Percentiles rank a stretch among this genome's conserved stretches.
These are phyloP conservation scores for Aphanomyces astaci DNA, from an alignment of 352 stramenopile species.

Conservation along the genomic window DNA sequence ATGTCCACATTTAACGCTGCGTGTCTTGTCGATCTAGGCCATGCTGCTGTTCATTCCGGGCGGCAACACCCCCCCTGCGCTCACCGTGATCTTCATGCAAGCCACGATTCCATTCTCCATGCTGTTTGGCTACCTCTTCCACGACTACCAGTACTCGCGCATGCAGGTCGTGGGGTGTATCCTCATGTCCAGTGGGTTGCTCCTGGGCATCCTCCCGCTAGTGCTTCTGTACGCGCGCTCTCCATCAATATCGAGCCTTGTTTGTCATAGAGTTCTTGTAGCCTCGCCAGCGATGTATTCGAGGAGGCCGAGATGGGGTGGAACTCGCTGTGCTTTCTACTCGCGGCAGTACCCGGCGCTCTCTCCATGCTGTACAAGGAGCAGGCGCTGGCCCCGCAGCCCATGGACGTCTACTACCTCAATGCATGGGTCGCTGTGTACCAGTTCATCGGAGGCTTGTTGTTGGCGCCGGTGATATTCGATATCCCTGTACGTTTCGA, in stretches of 20 bases:
- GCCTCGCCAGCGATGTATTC: conserved; percentile 48
- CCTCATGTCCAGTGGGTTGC: conserved; percentile 52
- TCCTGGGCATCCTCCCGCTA: conserved; percentile 68
- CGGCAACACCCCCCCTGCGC: conserved; percentile 69
- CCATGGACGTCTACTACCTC: conserved; percentile 82
- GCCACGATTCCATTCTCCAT: conserved; percentile 66
- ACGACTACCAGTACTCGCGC: conserved; percentile 50
- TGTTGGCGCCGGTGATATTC: conserved; percentile 74
- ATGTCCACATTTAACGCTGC: neutral
- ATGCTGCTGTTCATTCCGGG: conserved; percentile 80
- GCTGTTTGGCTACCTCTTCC: conserved; percentile 30
- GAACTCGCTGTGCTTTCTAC: conserved; percentile 78
- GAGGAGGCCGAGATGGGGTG: conserved; percentile 68
- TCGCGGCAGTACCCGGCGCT: conserved; percentile 62
- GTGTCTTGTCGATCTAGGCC: too few relatives aligned
- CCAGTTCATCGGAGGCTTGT: conserved; percentile 75
- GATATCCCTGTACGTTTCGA: conserved; percentile 47
- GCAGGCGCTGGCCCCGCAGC: conserved; percentile 62
- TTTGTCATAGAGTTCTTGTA: conserved; percentile 25
- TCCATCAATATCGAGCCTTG: neutral
- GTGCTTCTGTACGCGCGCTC: conserved; percentile 52
- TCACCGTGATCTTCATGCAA: conserved; percentile 81
- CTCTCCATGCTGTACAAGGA: conserved; percentile 87
- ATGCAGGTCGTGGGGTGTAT: conserved; percentile 64
- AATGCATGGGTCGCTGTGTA: conserved; percentile 83